Conservation (phyloP, 2,329 filamentous ascomycete genomes). For the Fonsecaea nubica region DNA sequence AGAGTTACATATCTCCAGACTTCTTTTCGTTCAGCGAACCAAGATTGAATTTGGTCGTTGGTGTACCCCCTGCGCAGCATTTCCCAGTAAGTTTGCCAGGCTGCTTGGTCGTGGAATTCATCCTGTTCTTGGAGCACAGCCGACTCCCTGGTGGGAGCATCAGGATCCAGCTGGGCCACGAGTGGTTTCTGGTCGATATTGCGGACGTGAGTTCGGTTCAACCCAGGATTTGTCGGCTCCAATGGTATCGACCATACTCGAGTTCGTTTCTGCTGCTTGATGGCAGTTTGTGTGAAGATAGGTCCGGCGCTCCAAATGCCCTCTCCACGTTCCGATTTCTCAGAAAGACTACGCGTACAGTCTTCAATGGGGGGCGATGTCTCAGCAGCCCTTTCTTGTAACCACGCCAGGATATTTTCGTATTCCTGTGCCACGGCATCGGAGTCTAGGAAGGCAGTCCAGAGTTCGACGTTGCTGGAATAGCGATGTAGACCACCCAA, state of each 20-base stretch:
- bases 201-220: slow-evolving; percentile 60
- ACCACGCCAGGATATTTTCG: slow-evolving; percentile 80
- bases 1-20: slow-evolving; percentile 87
- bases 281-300: slow-evolving; percentile 86
- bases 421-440: slow-evolving; percentile 79
- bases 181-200: slow-evolving; percentile 61
- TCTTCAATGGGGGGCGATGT: slow-evolving; percentile 72
- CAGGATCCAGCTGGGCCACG: slow-evolving; percentile 89
- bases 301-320: slow-evolving; percentile 87
- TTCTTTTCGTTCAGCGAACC: slow-evolving; percentile 85
- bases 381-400: slow-evolving; percentile 74
- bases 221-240: slow-evolving; percentile 66
- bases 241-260: slow-evolving; percentile 70
- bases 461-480: slow-evolving; percentile 67
- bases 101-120: slow-evolving; percentile 83
- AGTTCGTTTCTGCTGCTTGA: slow-evolving; percentile 87
- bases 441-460: slow-evolving; percentile 74
- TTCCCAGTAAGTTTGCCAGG: slow-evolving; percentile 94
- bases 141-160: slow-evolving; percentile 80
- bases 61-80: slow-evolving; percentile 84
- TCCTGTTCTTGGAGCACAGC: slow-evolving; percentile 80
- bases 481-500: slow-evolving; percentile 60
- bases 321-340: slow-evolving; percentile 73
- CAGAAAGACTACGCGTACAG: slow-evolving; percentile 76
- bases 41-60: slow-evolving; percentile 76